Evolutionary conservation across 352 stramenopile species (phyloP), one percentile per base, ranked within the genome.

Genomic region (Pythium utonaiense): DNA sequence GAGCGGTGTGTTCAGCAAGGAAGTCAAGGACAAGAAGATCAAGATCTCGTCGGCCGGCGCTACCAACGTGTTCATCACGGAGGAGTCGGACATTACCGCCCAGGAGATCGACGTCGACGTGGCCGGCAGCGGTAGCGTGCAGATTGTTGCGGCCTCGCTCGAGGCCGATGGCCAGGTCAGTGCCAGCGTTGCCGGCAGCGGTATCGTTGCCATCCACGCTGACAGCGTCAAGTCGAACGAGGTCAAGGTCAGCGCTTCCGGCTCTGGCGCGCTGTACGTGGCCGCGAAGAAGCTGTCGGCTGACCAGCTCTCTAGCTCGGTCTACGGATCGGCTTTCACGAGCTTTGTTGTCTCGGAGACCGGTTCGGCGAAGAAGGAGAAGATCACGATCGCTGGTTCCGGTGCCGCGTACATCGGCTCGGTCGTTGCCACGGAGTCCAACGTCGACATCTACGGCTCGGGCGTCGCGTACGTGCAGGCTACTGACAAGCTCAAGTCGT

Each of bases 391-490:
- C 45, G 73, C 77, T 6, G 80, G 80, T 9, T 67, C 77, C 25
- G 80, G 78, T 17, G 57, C 75, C 17, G 60, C 84, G 25, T 69
- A 78, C 60, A 67, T 67, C 27, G 75, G 78, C 25, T 85, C 75
- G 47, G 69, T 88, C 31, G 53, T 77, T 7, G 71, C 73, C 1
- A 53, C 57, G 13, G 63, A 66, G 17, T 74, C 75, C 21, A 64
- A 61, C 14, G 74, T 79, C 21, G 66, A 78, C 22, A 69, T 88
- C 25, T 82, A 70, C 69, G 78, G 78, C 22, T 61, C 68, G 25
- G 74, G 75, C 13, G 62, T 81, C 22, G 60, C 77, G 49, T 62
- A 80, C 34, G 75, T 87, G 33, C 75, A 84, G 56, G 71, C 73
- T 25, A 74, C 57, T 1, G 63, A 78, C 61, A 77, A 75, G 56